Conservation (phyloP, 345 rosid genomes). For the Bruguiera sexangula region DNA sequence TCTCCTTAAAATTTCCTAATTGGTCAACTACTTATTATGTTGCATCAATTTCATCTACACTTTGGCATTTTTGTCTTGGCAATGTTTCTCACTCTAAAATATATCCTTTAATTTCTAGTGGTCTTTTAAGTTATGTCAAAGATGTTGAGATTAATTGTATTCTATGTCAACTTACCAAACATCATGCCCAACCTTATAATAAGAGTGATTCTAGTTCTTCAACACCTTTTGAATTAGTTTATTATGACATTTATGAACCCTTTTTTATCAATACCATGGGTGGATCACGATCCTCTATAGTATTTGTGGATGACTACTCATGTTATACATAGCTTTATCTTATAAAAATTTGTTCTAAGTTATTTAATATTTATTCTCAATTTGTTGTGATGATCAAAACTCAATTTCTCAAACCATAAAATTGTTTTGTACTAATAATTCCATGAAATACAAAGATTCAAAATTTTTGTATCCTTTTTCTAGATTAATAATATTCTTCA, state of each 20-base stretch:
- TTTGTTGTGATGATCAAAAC: no score
- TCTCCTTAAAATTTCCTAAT: background rate
- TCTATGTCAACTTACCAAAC: background rate
- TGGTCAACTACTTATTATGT: fast-evolving
- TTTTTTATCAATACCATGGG: fast-evolving
- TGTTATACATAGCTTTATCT: background rate
- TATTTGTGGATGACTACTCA: background rate
- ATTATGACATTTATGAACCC: background rate
- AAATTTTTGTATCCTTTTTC: background rate
- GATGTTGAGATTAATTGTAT: background rate
- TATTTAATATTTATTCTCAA: no score
- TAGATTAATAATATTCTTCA: background rate
- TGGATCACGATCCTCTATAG: background rate
- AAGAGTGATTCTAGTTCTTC: background rate
- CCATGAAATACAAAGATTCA: background rate
- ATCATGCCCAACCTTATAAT: background rate
- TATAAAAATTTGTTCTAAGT: background rate
- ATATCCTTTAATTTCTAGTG: background rate
- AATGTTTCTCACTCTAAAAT: background rate
- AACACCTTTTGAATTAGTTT: background rate
- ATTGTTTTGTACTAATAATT: background rate
- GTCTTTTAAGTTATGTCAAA: background rate
- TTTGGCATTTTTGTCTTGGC: background rate
- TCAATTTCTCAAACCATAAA: no score
- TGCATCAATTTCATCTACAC: background rate